phyloP scores from a whole-genome alignment of 169 alveolate species.

The Plasmodium inui region DNA sequence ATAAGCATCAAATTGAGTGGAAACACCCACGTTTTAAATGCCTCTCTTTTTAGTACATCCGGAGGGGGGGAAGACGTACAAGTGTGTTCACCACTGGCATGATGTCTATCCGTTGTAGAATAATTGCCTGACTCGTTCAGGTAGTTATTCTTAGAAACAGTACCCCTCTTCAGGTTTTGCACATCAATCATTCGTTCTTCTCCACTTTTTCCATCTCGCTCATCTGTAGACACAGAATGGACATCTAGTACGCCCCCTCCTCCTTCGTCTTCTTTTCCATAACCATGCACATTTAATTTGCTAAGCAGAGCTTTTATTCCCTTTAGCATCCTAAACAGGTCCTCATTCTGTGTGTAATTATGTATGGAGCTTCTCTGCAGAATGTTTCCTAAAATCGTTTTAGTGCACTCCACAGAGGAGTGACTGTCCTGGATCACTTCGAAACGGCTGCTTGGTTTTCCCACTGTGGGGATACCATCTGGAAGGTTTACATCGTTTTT shows the following conservation, averaged over 20 bases:
- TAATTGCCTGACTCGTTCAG: neutral
- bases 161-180: neutral
- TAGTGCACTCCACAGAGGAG: neutral
- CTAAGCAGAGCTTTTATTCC: constrained; percentile 37
- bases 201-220: neutral
- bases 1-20: constrained; percentile 20
- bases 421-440: neutral
- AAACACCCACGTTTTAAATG: neutral
- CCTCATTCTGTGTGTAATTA: constrained; percentile 24
- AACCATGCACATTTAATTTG: constrained; percentile 6
- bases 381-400: neutral
- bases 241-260: neutral
- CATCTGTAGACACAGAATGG: neutral
- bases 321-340: neutral
- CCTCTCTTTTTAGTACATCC: neutral
- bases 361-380: constrained; percentile 10
- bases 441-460: neutral
- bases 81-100: neutral
- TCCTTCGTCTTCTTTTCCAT: neutral
- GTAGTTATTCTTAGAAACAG: neutral
- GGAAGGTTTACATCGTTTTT: neutral
- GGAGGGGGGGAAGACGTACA: neutral
- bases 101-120: neutral
- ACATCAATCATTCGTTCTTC: neutral
- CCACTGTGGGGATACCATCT: neutral